Conservation (phyloP, 192 early-diverging fungal genomes). For the Backusella morwellensis region DNA sequence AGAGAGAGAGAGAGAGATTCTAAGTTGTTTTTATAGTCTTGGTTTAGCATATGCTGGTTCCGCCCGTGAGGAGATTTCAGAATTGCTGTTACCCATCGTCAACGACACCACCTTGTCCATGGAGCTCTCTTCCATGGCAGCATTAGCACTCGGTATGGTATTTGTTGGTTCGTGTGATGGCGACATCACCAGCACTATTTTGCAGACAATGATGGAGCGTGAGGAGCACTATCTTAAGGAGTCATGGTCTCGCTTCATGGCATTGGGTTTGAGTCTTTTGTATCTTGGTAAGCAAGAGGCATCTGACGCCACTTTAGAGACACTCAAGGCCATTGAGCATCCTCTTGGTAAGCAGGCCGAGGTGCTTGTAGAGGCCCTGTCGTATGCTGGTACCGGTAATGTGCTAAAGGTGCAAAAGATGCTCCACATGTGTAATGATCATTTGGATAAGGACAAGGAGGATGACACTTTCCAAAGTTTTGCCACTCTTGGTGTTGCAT, state of each 20-base stretch:
- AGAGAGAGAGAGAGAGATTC: not conserved
- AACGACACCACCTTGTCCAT: conserved; percentile 79
- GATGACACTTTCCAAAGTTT: conserved; percentile 86
- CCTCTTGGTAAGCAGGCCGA: conserved; percentile 87
- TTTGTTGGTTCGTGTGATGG: conserved; percentile 88
- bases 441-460: conserved; percentile 86
- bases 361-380: conserved; percentile 85
- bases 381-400: conserved; percentile 95
- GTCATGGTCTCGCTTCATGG: conserved; percentile 89
- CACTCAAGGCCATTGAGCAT: conserved; percentile 92
- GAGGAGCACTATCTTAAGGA: conserved; percentile 85
- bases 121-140: conserved; percentile 88
- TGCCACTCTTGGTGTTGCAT: conserved; percentile 92
- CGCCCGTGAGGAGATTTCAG: conserved; percentile 79
- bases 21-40: conserved; percentile 50
- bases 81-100: conserved; percentile 79
- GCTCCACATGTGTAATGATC: conserved; percentile 95
- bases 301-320: conserved; percentile 88
- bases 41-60: conserved; percentile 95
- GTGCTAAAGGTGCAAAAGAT: conserved; percentile 96
- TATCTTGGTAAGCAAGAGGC: conserved; percentile 88
- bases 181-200: conserved; percentile 87
- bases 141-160: conserved; percentile 88
- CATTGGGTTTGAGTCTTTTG: conserved; percentile 86
- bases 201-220: conserved; percentile 95